phyloP scores from a whole-genome alignment of 805 yeast species.

The Candida ipomoeae region DNA sequence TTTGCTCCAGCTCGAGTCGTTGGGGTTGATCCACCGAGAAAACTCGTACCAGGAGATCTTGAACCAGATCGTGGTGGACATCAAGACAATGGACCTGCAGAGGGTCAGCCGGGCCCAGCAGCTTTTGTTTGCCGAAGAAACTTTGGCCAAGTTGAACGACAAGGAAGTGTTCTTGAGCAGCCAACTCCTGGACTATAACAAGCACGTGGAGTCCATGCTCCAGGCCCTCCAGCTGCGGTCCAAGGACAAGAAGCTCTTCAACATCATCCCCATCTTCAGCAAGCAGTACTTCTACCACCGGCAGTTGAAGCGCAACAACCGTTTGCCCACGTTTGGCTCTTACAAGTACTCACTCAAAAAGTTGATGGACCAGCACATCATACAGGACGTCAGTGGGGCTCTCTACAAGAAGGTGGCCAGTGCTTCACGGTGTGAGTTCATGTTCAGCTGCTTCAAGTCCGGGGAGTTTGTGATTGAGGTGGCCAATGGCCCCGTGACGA shows the following conservation, averaged over 20 bases:
- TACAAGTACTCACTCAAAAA: slow-evolving; percentile 73
- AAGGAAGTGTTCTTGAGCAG: slow-evolving; percentile 44
- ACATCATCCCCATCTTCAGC: slow-evolving; percentile 53
- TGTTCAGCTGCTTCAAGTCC: slow-evolving; percentile 69
- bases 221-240: slow-evolving; percentile 42
- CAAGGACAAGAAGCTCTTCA: slow-evolving; percentile 44
- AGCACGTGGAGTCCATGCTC: slow-evolving; percentile 44
- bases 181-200: slow-evolving; percentile 44
- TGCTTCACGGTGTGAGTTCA: slow-evolving; percentile 64
- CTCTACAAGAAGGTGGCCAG: slow-evolving; percentile 36
- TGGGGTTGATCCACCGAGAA: slow-evolving; percentile 59
- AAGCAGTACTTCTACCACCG: slow-evolving; percentile 75
- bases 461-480: slow-evolving; percentile 75
- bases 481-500: slow-evolving; percentile 64
- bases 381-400: slow-evolving; percentile 57
- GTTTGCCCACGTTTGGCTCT: slow-evolving; percentile 71
- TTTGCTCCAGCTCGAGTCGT: slow-evolving; percentile 67
- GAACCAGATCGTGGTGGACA: slow-evolving; percentile 81
- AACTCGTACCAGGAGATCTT: slow-evolving; percentile 75
- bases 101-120: slow-evolving; percentile 40
- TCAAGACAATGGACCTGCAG: slow-evolving; percentile 47
- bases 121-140: slow-evolving; percentile 36
- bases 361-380: slow-evolving; percentile 66
- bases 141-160: slow-evolving; percentile 40
- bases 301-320: slow-evolving; percentile 60